phyloP scores from a whole-genome alignment of 75 land plant genomes.

The Chamaecyparis obtusa region DNA sequence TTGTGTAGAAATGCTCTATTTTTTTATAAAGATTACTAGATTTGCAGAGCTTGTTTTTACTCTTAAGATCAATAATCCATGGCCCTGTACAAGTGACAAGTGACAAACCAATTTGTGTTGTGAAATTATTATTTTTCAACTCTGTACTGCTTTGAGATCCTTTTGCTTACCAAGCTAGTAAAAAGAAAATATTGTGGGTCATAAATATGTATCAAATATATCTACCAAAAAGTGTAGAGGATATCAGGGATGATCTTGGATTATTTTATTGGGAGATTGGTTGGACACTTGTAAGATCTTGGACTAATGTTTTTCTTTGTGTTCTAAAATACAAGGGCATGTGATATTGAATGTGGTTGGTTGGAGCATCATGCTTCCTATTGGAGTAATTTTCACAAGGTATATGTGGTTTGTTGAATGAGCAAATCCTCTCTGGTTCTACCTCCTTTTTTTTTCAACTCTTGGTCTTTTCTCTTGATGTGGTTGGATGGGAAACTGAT shows the following conservation, averaged over 20 bases:
- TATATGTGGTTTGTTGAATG: conserved; percentile 48
- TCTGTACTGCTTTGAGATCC: background rate
- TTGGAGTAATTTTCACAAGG: conserved; percentile 65
- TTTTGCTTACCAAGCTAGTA: background rate
- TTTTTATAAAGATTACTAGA: background rate
- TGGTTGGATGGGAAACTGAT: conserved; percentile 75
- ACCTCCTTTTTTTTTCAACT: conserved; percentile 61
- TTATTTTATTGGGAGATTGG: background rate
- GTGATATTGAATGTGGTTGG: conserved; percentile 52
- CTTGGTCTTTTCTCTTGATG: conserved; percentile 56
- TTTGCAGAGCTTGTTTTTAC: background rate
- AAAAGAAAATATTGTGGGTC: background rate
- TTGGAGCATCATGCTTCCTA: conserved; percentile 71
- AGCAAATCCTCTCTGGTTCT: conserved; percentile 79
- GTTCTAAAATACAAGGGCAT: conserved; percentile 9
- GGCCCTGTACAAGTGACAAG: background rate
- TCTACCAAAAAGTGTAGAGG: background rate
- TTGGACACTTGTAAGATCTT: background rate
- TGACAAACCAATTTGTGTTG: background rate
- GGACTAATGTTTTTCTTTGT: background rate
- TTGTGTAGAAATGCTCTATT: background rate
- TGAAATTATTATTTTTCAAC: background rate
- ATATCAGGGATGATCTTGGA: background rate
- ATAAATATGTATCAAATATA: background rate
- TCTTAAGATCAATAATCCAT: background rate